phyloP scores from a whole-genome alignment of 2,329 filamentous ascomycete species.

The Curvularia hawaiiensis region DNA sequence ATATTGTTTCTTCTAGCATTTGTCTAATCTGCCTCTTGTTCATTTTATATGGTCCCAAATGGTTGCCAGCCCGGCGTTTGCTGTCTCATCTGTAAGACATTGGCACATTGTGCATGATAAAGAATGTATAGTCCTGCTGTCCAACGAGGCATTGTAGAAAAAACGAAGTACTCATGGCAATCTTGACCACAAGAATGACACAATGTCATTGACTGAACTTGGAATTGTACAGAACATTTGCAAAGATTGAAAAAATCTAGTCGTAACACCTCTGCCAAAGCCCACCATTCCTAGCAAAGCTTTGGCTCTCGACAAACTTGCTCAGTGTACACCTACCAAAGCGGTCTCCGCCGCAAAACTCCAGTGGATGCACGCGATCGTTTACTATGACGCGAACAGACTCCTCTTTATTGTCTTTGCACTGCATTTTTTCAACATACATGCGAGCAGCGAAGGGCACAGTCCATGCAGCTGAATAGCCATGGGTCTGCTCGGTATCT shows the following conservation, averaged over 20 bases:
- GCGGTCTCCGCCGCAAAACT: slow-evolving; percentile 71
- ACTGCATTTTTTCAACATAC: slow-evolving; percentile 88
- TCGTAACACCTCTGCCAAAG: slow-evolving; percentile 69
- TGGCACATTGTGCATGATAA: neutral
- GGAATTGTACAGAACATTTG: neutral
- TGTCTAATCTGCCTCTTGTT: neutral
- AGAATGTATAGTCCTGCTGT: neutral
- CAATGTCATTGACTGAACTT: neutral
- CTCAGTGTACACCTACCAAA: slow-evolving; percentile 72
- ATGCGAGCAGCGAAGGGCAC: slow-evolving; percentile 82
- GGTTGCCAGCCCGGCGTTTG: slow-evolving; percentile 1
- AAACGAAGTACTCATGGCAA: neutral
- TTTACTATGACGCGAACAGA: slow-evolving; percentile 82
- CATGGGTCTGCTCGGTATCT: slow-evolving; percentile 60
- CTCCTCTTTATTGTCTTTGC: slow-evolving; percentile 65
- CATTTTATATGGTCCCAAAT: neutral
- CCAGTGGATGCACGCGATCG: slow-evolving; percentile 76
- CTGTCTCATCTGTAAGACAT: neutral
- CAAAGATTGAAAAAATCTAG: slow-evolving; percentile 4
- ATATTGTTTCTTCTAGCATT: neutral
- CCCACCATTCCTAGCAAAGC: slow-evolving; percentile 74
- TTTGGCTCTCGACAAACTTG: slow-evolving; percentile 74
- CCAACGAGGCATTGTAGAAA: neutral
- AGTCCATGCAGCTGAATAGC: slow-evolving; percentile 77
- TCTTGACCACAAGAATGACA: neutral